A percentile compares a stretch with the other conserved stretches of the same genome.
Evolutionary conservation across 106 monocot species (phyloP).

Genomic region (Agapanthus africanus): DNA sequence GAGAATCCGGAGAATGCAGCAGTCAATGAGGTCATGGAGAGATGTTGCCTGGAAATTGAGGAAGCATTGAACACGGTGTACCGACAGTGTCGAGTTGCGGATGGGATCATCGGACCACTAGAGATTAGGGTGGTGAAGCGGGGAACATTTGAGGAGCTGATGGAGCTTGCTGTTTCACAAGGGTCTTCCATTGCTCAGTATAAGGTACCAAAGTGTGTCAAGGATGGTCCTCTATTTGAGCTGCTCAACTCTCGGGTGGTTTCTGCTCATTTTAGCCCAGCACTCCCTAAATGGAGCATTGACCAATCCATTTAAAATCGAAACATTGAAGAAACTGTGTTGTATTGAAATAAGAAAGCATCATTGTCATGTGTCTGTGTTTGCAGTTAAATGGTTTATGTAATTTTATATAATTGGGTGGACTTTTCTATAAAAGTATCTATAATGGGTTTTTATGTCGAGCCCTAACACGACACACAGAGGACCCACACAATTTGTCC

Average conservation of each 20-base stretch:
- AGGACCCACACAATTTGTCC: no score
- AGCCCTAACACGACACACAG: no score
- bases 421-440: no score
- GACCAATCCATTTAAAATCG: no score
- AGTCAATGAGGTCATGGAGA: neutral
- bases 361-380: no score
- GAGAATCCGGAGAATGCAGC: conserved; percentile 7
- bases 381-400: no score
- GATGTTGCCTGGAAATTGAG: conserved; percentile 33
- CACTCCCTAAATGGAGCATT: conserved; percentile 34
- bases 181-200: conserved; percentile 52
- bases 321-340: no score
- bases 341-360: no score
- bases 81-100: conserved; percentile 23
- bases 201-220: conserved; percentile 45
- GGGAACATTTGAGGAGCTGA: conserved; percentile 36
- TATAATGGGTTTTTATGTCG: no score
- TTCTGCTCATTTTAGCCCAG: conserved; percentile 26
- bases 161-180: conserved; percentile 35
- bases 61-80: conserved; percentile 38
- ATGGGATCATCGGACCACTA: conserved; percentile 37
- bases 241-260: conserved; percentile 32
- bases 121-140: conserved; percentile 41
- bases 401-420: no score
- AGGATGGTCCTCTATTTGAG: conserved; percentile 10